Percentiles rank a stretch among this genome's conserved stretches.
phyloP scores from a whole-genome alignment of 1,139 yeast genomes.

The Pneumocystis sp. region DNA sequence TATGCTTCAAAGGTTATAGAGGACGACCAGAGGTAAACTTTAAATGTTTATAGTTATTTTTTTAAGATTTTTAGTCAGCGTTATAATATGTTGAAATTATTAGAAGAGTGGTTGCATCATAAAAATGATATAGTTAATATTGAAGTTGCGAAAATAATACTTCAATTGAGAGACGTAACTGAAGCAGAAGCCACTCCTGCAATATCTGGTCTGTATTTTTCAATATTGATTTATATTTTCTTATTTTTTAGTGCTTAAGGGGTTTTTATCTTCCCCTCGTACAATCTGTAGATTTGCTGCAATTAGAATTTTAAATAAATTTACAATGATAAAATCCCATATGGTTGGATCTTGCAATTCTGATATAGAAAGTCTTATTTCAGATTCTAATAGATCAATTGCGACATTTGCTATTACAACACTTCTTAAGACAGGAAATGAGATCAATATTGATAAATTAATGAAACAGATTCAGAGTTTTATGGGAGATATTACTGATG shows the following conservation, averaged over 20 bases:
- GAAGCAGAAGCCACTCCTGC: slow-evolving; percentile 42
- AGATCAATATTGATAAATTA: slow-evolving; percentile 77
- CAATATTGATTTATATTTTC: neutral
- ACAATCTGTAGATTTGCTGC: slow-evolving; percentile 87
- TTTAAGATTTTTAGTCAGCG: slow-evolving; percentile 24
- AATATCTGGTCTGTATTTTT: neutral
- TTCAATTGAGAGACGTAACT: slow-evolving; percentile 44
- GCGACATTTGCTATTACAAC: slow-evolving; percentile 99
- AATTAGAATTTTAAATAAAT: slow-evolving; percentile 70
- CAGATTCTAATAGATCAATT: slow-evolving; percentile 76
- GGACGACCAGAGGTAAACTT: slow-evolving; percentile 24
- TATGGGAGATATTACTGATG: slow-evolving; percentile 90
- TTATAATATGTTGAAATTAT: slow-evolving; percentile 45
- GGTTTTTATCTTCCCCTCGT: slow-evolving; percentile 73
- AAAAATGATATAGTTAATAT: slow-evolving; percentile 82
- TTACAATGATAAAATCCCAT: slow-evolving; percentile 71
- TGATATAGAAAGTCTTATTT: slow-evolving; percentile 74
- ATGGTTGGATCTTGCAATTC: slow-evolving; percentile 57
- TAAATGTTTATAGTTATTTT: neutral
- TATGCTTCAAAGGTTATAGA: slow-evolving; percentile 62
- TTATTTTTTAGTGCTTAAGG: slow-evolving; percentile 44
- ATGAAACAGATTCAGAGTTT: slow-evolving; percentile 75
- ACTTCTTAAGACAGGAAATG: slow-evolving; percentile 83
- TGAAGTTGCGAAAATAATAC: slow-evolving; percentile 80
- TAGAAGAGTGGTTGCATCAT: slow-evolving; percentile 59